Base-by-base conservation (phyloP, 225 moss, liverwort and hornwort species). In the Climacium dendroides region DNA sequence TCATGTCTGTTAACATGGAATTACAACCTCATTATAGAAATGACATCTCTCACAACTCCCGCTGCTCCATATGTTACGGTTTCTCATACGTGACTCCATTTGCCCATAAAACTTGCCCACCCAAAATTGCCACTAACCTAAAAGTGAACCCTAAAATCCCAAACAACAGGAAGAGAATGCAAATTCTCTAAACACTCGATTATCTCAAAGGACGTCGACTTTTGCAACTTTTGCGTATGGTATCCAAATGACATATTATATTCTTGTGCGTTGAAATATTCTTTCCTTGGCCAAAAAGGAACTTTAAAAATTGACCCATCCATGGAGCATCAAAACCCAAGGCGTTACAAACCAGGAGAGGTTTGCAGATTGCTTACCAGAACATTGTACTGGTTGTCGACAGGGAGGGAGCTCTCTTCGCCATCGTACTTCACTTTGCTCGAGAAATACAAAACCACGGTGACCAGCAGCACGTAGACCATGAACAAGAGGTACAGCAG, bases 391-490 rank as follows among this genome's bases (percentile, higher is more conserved):
- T 78, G 66, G 47, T 91, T 92, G 45, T 88, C 84, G 15, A 74
- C 28, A 26, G 91, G 92, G 17, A 92, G 87, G 30, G 65, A 34
- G 32, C 66, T 64, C 15, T 60, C 47, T 9, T 66, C 76, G 59
- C 76, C 80, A 63, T 91, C 92, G 28, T 83, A 52, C 52, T 67
- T 83, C 72, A 71, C 75, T 74, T 88, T 91, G 86, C 88, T 82
- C 20, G 89, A 88, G 89, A 89, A 92, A 55, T 91, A 92, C 59
- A 92, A 48, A 48, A 92, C 92, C n/a, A 91, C 26, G 34, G 76
- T 88, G 30, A 78, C 89, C 32, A 92, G 70, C 14, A 86, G 29
- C 20, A 84, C 25, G 81, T 86, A 92, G 32, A 86, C 78, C 25
- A 50, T 19, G 32, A 79, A 83, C 39, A 63, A 50, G 30, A 91